A percentile compares a stretch with the other conserved stretches of the same genome.
Conservation (phyloP, 331 rosid genomes). For the Quercus tomentella region DNA sequence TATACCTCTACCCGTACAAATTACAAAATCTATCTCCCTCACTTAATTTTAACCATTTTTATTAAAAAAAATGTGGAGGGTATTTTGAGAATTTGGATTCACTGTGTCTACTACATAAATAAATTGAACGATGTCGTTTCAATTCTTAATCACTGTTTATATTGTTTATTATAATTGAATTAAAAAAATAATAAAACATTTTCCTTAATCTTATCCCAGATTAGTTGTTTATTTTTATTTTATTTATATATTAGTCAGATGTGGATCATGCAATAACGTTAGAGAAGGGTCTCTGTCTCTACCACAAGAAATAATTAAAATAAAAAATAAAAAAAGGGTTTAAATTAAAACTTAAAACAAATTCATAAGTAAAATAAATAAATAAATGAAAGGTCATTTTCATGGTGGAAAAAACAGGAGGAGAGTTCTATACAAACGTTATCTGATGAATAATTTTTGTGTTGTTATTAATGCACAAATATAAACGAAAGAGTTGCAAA, state of each 20-base stretch:
- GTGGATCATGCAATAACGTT: background rate
- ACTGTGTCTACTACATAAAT: too few relatives aligned
- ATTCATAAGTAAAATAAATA: background rate
- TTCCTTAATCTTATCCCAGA: background rate
- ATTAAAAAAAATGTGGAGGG: too few relatives aligned
- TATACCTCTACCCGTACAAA: too few relatives aligned
- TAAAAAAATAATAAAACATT: background rate
- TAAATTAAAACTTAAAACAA: background rate
- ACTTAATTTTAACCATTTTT: too few relatives aligned
- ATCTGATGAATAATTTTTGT: background rate
- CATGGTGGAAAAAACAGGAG: background rate
- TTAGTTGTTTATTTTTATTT: background rate
- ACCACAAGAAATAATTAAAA: background rate
- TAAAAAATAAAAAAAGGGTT: background rate
- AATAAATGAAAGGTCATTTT: background rate
- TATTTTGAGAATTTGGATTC: too few relatives aligned
- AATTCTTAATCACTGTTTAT: too few relatives aligned
- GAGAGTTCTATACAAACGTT: background rate
- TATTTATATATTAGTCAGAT: background rate
- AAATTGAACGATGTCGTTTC: background rate
- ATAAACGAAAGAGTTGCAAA: background rate
- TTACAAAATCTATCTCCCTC: too few relatives aligned
- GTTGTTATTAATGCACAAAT: background rate
- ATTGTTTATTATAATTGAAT: too few relatives aligned
- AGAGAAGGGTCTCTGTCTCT: background rate